phyloP scores from a whole-genome alignment of 257 asterid species.

The Rauvolfia tetraphylla region DNA sequence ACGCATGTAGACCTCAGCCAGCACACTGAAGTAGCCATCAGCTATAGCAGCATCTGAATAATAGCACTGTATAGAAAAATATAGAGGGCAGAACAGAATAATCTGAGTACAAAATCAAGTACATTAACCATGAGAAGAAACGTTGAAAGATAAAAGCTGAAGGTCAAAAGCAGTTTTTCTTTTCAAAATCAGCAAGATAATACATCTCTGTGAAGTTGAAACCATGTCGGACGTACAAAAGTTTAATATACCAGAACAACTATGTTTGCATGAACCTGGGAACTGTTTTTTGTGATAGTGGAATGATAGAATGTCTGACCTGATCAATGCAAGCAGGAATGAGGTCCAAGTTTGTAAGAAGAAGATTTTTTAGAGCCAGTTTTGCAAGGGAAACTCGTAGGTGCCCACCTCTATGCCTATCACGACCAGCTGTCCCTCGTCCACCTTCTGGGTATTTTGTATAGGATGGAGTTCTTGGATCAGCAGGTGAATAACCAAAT shows the following conservation, averaged over 20 bases:
- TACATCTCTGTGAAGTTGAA: neutral
- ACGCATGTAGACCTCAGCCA: slow-evolving; percentile 99
- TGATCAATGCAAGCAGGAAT: slow-evolving; percentile 99
- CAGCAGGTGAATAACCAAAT: slow-evolving; percentile 97
- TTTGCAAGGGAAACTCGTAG: slow-evolving; percentile 89
- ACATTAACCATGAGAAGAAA: slow-evolving; percentile 15
- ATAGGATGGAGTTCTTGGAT: slow-evolving; percentile 96
- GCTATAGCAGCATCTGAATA: slow-evolving; percentile 97
- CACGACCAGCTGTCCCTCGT: slow-evolving; percentile 79
- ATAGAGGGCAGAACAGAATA: slow-evolving; percentile 24
- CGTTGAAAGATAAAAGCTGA: neutral
- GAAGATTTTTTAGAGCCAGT: slow-evolving; percentile 88
- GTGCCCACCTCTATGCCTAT: slow-evolving; percentile 95
- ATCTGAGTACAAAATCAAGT: slow-evolving; percentile 12
- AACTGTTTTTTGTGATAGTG: neutral
- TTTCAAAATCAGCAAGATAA: neutral
- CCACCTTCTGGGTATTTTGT: slow-evolving; percentile 77
- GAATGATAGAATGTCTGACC: slow-evolving; percentile 38
- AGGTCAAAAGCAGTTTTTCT: neutral
- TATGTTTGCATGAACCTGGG: no score
- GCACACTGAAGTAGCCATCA: slow-evolving; percentile 98
- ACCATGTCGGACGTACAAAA: neutral
- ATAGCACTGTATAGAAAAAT: slow-evolving; percentile 64
- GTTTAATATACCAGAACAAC: neutral
- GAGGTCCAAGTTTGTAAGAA: slow-evolving; percentile 92